These are phyloP conservation scores for Paralagenidium karlingii DNA, from an alignment of 352 stramenopile species.

Conservation along the genomic window DNA sequence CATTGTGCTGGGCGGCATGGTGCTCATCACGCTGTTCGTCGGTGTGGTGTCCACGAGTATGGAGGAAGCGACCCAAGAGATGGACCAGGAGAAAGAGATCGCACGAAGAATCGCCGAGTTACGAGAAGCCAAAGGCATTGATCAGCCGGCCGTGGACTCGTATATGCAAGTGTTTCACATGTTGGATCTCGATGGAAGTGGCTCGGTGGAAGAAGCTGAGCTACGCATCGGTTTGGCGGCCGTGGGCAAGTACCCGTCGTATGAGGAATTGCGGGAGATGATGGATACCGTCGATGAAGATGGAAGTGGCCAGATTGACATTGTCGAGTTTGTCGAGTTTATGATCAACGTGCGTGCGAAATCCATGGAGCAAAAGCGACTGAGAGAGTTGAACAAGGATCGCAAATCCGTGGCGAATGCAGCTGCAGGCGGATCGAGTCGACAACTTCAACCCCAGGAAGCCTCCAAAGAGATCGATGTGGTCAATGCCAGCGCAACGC, in stretches of 20 bases:
- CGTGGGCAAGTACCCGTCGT: slow-evolving; percentile 67
- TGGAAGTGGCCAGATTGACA: slow-evolving; percentile 72
- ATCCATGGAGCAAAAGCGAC: slow-evolving; percentile 37
- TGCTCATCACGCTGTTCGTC: slow-evolving; percentile 87
- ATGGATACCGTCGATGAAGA: slow-evolving; percentile 81
- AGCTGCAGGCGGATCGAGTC: too few species aligned
- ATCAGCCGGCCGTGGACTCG: slow-evolving; percentile 27
- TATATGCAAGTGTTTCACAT: slow-evolving; percentile 80
- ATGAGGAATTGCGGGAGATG: slow-evolving; percentile 78
- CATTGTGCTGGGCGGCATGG: slow-evolving; percentile 73
- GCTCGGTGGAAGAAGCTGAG: slow-evolving; percentile 77
- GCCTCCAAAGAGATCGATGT: too few species aligned
- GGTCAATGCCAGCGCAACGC: too few species aligned
- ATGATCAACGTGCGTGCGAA: slow-evolving; percentile 75
- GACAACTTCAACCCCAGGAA: too few species aligned
- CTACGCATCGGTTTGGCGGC: slow-evolving; percentile 62
- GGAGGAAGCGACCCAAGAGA: slow-evolving; percentile 82
- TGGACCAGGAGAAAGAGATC: slow-evolving; percentile 61
- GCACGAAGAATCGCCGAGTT: slow-evolving; percentile 45
- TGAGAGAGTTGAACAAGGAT: too few species aligned
- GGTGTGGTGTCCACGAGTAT: slow-evolving; percentile 87
- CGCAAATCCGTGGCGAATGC: too few species aligned
- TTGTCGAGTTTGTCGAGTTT: slow-evolving; percentile 80
- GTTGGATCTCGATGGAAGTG: slow-evolving; percentile 69
- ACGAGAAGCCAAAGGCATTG: slow-evolving; percentile 34